Conservation (phyloP, 306 rosid species). For the Pueraria montana region DNA sequence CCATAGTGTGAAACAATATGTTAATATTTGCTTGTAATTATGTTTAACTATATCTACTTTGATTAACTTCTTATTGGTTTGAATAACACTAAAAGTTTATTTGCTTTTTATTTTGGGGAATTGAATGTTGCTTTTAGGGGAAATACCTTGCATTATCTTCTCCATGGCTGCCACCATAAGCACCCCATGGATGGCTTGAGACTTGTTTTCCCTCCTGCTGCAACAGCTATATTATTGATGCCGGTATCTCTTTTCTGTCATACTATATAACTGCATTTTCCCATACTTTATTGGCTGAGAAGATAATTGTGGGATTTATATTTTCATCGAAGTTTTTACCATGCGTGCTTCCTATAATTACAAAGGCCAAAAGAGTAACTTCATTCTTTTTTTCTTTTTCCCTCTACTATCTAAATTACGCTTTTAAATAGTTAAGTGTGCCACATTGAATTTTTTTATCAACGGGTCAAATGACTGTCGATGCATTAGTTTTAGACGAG, state of each 20-base stretch:
- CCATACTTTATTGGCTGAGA: constrained; percentile 12
- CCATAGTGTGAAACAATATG: not conserved
- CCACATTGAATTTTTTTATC: not conserved
- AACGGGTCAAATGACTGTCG: not conserved
- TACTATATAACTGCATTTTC: constrained; percentile 12
- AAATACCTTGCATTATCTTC: constrained; percentile 89
- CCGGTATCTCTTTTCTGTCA: constrained; percentile 69
- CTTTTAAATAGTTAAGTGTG: constrained; percentile 16
- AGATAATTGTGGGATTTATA: constrained; percentile 10
- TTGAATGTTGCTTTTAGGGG: constrained; percentile 68
- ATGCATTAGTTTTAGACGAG: constrained; percentile 22
- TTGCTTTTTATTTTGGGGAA: constrained; percentile 9
- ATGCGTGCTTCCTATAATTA: constrained; percentile 14
- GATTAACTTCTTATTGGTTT: constrained; percentile 16
- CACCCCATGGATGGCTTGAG: constrained; percentile 98
- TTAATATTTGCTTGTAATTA: constrained; percentile 28
- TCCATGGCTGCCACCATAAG: constrained; percentile 98
- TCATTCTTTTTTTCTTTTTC: not conserved
- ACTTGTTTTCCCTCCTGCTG: constrained; percentile 96
- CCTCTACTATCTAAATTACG: not conserved
- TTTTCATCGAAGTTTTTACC: constrained; percentile 10
- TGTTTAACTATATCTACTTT: constrained; percentile 11
- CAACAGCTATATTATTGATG: constrained; percentile 74
- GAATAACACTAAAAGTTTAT: constrained; percentile 32
- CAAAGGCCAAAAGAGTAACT: not conserved